Evolutionary conservation across 257 asterid genomes (phyloP).

Genomic region (Paraleonurus japonicus): DNA sequence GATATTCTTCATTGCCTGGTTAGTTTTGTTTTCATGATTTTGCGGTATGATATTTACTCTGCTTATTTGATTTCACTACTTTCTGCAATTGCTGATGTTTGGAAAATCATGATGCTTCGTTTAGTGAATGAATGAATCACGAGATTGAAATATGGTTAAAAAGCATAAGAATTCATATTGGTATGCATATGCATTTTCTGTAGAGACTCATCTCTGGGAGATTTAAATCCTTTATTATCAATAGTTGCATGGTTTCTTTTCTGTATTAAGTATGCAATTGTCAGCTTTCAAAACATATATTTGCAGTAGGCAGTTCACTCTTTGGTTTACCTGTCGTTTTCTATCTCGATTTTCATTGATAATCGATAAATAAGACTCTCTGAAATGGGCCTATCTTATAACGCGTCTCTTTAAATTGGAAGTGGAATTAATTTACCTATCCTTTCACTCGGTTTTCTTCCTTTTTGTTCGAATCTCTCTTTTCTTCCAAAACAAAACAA

Average conservation of each 20-base stretch:
- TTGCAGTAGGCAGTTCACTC: not conserved
- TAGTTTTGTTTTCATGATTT: slow-evolving; percentile 6
- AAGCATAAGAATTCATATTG: not conserved
- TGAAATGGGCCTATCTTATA: not conserved
- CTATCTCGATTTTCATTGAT: not conserved
- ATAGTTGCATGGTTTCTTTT: not conserved
- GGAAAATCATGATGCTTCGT: not conserved
- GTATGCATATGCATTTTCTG: not conserved
- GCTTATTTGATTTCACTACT: not conserved
- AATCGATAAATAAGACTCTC: not conserved
- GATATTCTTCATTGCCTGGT: slow-evolving; percentile 80
- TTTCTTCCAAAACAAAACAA: no score
- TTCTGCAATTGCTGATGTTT: not conserved
- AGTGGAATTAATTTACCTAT: no score
- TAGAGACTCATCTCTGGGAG: not conserved
- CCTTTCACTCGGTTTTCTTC: not conserved
- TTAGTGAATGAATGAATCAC: not conserved
- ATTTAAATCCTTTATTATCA: not conserved
- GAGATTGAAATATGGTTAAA: not conserved
- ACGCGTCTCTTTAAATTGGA: no score
- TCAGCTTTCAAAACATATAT: no score
- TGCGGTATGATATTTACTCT: not conserved
- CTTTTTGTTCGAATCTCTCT: not conserved
- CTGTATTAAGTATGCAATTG: not conserved
- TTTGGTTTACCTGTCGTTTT: not conserved